phyloP scores from a whole-genome alignment of 176 grass and related monocot species.

The Hsuehochloa calcarea region DNA sequence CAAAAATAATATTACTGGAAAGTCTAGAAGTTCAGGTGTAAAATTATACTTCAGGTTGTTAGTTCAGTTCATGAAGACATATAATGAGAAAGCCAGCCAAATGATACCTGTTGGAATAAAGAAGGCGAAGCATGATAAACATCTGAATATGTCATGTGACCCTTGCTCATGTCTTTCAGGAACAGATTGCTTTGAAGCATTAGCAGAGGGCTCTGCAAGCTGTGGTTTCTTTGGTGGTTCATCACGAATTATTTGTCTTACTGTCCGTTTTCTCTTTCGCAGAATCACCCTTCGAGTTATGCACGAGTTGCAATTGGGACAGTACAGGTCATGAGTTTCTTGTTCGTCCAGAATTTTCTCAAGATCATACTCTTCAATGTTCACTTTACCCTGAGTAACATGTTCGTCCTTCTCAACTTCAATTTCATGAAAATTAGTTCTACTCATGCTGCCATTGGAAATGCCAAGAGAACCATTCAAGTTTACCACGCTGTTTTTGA shows the following conservation, averaged over 20 bases:
- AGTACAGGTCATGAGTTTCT: slow-evolving; percentile 83
- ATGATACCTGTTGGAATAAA: slow-evolving; percentile 82
- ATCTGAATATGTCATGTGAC: slow-evolving; percentile 66
- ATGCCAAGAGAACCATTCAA: slow-evolving; percentile 1
- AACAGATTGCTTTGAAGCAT: not conserved
- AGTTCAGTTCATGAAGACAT: not conserved
- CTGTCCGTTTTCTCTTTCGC: slow-evolving; percentile 74
- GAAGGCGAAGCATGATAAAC: slow-evolving; percentile 88
- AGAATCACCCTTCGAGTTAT: slow-evolving; percentile 91
- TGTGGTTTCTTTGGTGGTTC: slow-evolving; percentile 47
- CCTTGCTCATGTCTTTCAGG: slow-evolving; percentile 26
- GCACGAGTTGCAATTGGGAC: slow-evolving; percentile 82
- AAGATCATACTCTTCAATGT: slow-evolving; percentile 57
- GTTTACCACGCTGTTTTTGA: not conserved
- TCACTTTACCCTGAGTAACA: not conserved
- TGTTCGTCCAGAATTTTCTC: slow-evolving; percentile 71
- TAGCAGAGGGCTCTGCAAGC: not conserved
- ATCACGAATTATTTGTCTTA: slow-evolving; percentile 21
- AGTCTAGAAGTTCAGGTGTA: not conserved
- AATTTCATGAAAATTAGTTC: slow-evolving; percentile 21
- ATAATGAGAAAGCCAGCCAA: not conserved
- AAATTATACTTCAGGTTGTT: not conserved
- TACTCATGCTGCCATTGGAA: slow-evolving; percentile 1
- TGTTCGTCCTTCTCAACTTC: slow-evolving; percentile 23
- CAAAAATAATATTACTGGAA: not conserved